Evolutionary conservation across 129 eudicot genomes (phyloP), one percentile per base, ranked within the genome.

Genomic region (Silybum marianum): DNA sequence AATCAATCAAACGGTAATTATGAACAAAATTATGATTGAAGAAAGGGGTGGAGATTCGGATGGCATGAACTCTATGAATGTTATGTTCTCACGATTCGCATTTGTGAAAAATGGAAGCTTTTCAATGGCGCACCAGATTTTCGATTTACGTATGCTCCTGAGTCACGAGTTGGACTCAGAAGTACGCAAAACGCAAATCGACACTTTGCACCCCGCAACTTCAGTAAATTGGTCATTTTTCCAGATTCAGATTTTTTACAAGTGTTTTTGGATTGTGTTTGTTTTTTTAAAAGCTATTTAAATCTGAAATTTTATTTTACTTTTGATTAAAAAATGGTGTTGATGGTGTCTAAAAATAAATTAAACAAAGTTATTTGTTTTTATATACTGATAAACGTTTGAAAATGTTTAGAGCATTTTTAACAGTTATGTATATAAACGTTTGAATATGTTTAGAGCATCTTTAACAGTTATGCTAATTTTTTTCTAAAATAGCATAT

Each of bases 161-260:
- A 75, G 80, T 82, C 81, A 66, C 76, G 85, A 75, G 85, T 68
- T 74, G 70, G 69, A 81, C 84, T 81, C 80, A 3, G 84, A 81
- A 62, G 21, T 63, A 58, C 12, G 14, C 13, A 74, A 18, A 38
- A 58, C 58, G 25, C 54, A 65, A 63, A 51, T 44, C 16, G 28
- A 66, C 75, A 66, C 60, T 65, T 65, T 42, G 11, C 13, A 28
- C 70, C 84, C 80, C 60, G 22, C 70, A 14, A 42, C 14, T 54
- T 81, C 66, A 14, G 14, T 12, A 44, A 0, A 44, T 44, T 26
- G 4, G 19, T 26, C 74, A 28, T 0, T 26, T 26, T n/a, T 18
- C 65, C 22, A 0, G 8, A 6, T 62, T 62, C 28, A 2, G 22
- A 13, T 13, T 54, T 54, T 18, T 54, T 11, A 42, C 2, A 10